Evolutionary conservation across 2,329 filamentous ascomycete species (phyloP), one percentile per base, ranked within the genome.

Genomic region (Ophiostoma sp.): DNA sequence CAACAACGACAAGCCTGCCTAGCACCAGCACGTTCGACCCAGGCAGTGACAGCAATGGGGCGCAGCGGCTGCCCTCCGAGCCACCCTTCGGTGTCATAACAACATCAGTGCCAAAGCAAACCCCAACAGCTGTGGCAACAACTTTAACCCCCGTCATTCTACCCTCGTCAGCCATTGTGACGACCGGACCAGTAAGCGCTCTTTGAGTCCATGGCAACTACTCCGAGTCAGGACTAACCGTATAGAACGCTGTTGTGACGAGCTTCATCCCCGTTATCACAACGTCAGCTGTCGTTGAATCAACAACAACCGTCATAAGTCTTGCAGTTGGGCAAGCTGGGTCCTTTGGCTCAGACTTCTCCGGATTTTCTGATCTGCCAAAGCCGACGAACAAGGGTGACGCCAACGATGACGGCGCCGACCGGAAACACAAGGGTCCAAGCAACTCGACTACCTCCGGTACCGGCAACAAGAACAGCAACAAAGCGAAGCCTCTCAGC

Each of bases 401-500:
- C 60, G 60, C 38, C 55, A 38, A 60, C 27, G 27, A 60, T 27
- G 27, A 60, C 55, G 27, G 55, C 38, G 55, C 55, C 38, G 55
- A 60, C 27, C 27, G 55, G 27, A 60, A 36, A 18, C 27, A 60
- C 55, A 60, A 60, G 55, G 55, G 27, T 12, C 14, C 55, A 4
- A 16, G n/a, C 8, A 63, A 42, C 40, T 8, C 55, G 38, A 60
- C 55, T 38, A 14, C 27, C n/a, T 68, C 45, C 9, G 12, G 6
- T 11, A 69, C 60, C 4, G 36, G 18, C 52, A 63, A 67, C 40
- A 40, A 41, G 49, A 18, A 67, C 66, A 64, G 38, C 66, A 27
- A 9, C 63, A 67, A 64, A 11, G 18, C 64, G 8, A 71, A 69
- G 52, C 12, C 65, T 1, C 47, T 72, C 47, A 70, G 73, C 68